Conservation (phyloP, 441 rosid genomes). For the Adansonia grandidieri region DNA sequence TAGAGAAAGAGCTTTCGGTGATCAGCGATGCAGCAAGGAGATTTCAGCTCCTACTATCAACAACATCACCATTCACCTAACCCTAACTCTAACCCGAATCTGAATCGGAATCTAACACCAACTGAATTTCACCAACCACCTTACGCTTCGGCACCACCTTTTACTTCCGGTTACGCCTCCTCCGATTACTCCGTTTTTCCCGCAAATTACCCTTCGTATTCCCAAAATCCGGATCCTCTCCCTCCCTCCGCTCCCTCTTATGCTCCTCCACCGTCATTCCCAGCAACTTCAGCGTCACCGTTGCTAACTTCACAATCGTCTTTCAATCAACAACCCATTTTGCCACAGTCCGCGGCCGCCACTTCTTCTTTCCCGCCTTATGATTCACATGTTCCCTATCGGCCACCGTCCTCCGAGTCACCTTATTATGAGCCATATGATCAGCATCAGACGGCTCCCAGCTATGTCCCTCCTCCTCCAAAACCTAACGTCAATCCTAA, state of each 20-base stretch:
- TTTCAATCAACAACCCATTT: conserved; percentile 34
- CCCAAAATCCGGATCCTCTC: conserved; percentile 57
- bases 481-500: conserved; percentile 38
- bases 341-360: conserved; percentile 36
- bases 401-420: conserved; percentile 52
- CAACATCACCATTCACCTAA: conserved; percentile 46
- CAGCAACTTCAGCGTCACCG: conserved; percentile 38
- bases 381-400: conserved; percentile 66
- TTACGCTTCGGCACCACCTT: conserved; percentile 88
- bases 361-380: conserved; percentile 54
- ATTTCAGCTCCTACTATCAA: conserved; percentile 61
- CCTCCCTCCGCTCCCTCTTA: conserved; percentile 69
- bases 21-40: conserved; percentile 74
- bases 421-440: conserved; percentile 56
- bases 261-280: conserved; percentile 40
- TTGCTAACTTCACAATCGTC: conserved; percentile 41
- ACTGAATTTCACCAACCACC: conserved; percentile 54
- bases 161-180: conserved; percentile 45
- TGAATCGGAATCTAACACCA: conserved; percentile 30
- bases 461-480: conserved; percentile 48
- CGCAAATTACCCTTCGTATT: conserved; percentile 55
- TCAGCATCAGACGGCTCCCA: conserved; percentile 58
- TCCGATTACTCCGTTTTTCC: conserved; percentile 58
- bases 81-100: conserved; percentile 30
- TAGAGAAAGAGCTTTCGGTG: not conserved